These are phyloP conservation scores for Talaromyces liani DNA, from an alignment of 495 filamentous ascomycete species.

Conservation along the genomic window DNA sequence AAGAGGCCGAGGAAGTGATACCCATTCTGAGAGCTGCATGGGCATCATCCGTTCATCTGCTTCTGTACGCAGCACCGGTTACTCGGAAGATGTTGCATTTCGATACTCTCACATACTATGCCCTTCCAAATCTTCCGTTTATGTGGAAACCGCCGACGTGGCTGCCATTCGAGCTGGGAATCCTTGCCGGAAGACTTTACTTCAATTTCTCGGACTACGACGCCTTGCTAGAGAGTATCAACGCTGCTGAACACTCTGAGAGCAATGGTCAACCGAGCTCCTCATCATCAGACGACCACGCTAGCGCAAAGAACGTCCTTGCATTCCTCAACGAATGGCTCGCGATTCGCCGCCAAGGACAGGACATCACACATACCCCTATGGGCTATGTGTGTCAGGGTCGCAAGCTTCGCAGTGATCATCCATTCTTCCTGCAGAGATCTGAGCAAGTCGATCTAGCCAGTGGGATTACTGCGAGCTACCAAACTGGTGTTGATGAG, in stretches of 20 bases:
- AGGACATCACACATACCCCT: conserved; percentile 45
- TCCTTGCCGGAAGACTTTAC: too few species aligned
- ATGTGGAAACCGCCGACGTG: too few species aligned
- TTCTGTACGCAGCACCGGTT: conserved; percentile 46
- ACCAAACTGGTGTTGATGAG: too few species aligned
- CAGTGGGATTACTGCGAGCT: too few species aligned
- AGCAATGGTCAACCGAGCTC: neutral
- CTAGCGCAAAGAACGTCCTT: conserved; percentile 1
- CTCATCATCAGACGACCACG: neutral
- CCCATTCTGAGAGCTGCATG: conserved; percentile 11
- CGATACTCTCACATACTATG: conserved; percentile 39
- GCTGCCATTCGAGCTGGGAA: too few species aligned
- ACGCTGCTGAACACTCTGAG: neutral
- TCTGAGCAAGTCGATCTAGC: too few species aligned
- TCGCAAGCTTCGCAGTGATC: conserved; percentile 27
- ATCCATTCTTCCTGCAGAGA: conserved; percentile 32
- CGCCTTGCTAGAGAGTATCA: too few species aligned
- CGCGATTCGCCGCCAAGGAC: conserved; percentile 32
- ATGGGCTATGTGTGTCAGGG: conserved; percentile 48
- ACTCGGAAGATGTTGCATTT: conserved; percentile 47
- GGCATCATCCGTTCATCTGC: conserved; percentile 23
- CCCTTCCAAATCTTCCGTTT: conserved; percentile 12
- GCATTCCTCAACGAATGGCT: conserved; percentile 46
- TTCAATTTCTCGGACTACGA: too few species aligned
- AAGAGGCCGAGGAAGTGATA: conserved; percentile 47